Evolutionary conservation across 768 basidiomycete genomes (phyloP), one percentile per base, ranked within the genome.

Genomic region (Tremella yokohamensis): DNA sequence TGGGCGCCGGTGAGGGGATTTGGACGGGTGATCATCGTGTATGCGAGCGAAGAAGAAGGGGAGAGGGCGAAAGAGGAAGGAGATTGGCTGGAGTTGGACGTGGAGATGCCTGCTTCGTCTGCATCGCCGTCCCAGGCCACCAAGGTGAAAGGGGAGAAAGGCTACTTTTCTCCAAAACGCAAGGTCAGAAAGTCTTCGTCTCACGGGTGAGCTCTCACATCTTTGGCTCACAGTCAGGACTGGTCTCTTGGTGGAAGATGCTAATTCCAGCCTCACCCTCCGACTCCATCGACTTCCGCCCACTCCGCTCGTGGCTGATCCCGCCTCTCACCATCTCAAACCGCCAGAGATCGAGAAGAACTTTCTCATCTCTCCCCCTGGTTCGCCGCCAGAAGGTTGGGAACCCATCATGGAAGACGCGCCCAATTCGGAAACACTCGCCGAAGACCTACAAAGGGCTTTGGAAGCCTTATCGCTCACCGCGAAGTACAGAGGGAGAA

Each of bases 301-400:
- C 8, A 76, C 75, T 20, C 62, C 64, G 2, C 61, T 69, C 16
- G 26, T 69, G 64, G 45, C 66, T 63, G 62, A 66, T 51, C 71
- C 57, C 47, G 50, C 63, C 19, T 50, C 39, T 24, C 79, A 81
- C 65, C 84, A 85, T 68, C 82, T 93, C 37, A 83, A 81, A 40
- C 90, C 92, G 0, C 94, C 94, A 0, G 78, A 82, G 0, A 65
- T 85, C 39, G 88, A 92, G 66, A 90, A 90, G 78, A 98, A 98
- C 78, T 98, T 97, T 78, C 82, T 99, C 48, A 93, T 99, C 62
- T 98, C 96, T 0, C 96, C 96, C 0, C 96, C 96, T 2, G 96
- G 96, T 3, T 96, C 92, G 0, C 96, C 96, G 0, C 96, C 96
- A 0, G 85, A 93, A 1, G 96, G 93, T 2, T 99, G 96, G 96